These are phyloP conservation scores for Rhizophagus clarus DNA, from an alignment of 192 early-diverging fungal species.

Conservation along the genomic window DNA sequence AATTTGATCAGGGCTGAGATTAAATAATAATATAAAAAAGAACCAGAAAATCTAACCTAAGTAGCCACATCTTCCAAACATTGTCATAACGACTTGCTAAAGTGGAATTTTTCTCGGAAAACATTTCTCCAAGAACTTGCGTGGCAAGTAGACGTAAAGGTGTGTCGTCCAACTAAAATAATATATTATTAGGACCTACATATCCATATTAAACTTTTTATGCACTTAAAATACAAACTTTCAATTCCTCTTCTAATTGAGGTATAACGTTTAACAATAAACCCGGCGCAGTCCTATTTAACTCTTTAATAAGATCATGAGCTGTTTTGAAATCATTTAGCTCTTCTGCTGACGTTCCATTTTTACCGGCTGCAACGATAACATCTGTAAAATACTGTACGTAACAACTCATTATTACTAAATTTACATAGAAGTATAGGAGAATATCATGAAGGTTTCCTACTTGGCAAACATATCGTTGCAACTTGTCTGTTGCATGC, in stretches of 20 bases:
- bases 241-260: slow-evolving; percentile 89
- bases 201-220: slow-evolving; percentile 17
- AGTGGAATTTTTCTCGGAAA: slow-evolving; percentile 72
- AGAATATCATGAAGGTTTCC: neutral
- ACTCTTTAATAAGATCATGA: slow-evolving; percentile 80
- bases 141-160: slow-evolving; percentile 78
- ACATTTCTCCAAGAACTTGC: slow-evolving; percentile 84
- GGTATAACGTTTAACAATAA: slow-evolving; percentile 91
- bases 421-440: neutral
- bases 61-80: slow-evolving; percentile 85
- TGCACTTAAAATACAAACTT: slow-evolving; percentile 41
- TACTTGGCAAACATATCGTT: slow-evolving; percentile 88
- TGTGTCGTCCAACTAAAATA: slow-evolving; percentile 64
- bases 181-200: neutral
- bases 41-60: slow-evolving; percentile 50
- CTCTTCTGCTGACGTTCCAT: slow-evolving; percentile 48
- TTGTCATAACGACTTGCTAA: slow-evolving; percentile 74
- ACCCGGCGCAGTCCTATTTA: slow-evolving; percentile 72
- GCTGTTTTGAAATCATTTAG: slow-evolving; percentile 62
- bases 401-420: neutral
- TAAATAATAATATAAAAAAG: neutral
- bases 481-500: slow-evolving; percentile 73
- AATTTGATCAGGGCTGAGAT: neutral
- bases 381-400: slow-evolving; percentile 85
- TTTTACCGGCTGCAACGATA: slow-evolving; percentile 62